Conservation (phyloP, 2,329 filamentous ascomycete genomes). For the Blastomyces emzantsi region DNA sequence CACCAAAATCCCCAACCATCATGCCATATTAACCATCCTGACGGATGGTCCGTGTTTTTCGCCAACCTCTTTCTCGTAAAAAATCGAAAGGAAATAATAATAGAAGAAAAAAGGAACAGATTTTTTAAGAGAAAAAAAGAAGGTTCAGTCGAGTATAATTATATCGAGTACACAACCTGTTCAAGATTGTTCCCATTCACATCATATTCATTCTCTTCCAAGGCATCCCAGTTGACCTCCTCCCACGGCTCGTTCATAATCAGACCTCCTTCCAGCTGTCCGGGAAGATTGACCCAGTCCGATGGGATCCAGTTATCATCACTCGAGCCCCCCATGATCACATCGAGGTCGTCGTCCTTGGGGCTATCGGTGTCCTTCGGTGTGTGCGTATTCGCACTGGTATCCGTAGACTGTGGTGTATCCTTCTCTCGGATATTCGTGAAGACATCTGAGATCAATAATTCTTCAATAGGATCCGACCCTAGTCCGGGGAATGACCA, state of each 20-base stretch:
- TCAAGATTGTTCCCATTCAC: conserved; percentile 21
- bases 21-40: not conserved
- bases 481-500: conserved; percentile 22
- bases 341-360: conserved; percentile 25
- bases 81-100: not conserved
- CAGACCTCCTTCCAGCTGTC: conserved; percentile 21
- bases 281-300: conserved; percentile 28
- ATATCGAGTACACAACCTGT: conserved; percentile 24
- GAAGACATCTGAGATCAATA: conserved; percentile 31
- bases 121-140: not conserved
- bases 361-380: conserved; percentile 30
- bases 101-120: not conserved
- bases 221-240: conserved; percentile 34
- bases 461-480: conserved; percentile 31
- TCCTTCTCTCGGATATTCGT: conserved; percentile 25
- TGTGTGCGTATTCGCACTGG: conserved; percentile 28
- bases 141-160: conserved; percentile 17
- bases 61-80: not conserved
- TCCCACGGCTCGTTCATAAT: conserved; percentile 24
- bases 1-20: not conserved
- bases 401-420: conserved; percentile 33
- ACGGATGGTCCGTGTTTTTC: not conserved
- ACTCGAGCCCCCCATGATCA: conserved; percentile 21
- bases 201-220: conserved; percentile 26
- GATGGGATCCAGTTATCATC: conserved; percentile 26